These are phyloP conservation scores for Conoideocrella luteorostrata DNA, from an alignment of 2,329 filamentous ascomycete genomes.

Conservation along the genomic window DNA sequence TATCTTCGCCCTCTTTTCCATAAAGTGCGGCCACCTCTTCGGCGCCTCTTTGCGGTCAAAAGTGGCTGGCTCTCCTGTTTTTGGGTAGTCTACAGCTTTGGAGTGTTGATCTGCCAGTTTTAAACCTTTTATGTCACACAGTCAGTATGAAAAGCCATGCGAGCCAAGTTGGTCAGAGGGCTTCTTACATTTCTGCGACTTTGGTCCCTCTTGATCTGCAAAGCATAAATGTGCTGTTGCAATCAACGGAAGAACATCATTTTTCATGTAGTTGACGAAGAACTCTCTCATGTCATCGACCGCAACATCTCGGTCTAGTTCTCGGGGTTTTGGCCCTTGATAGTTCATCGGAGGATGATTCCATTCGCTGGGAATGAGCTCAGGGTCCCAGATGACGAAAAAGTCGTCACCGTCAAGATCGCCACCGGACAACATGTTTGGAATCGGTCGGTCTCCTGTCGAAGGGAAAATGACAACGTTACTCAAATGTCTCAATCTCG, in stretches of 20 bases:
- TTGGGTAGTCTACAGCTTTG: conserved; percentile 87
- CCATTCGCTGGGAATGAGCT: conserved; percentile 63
- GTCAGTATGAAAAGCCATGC: background rate
- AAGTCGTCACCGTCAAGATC: conserved; percentile 96
- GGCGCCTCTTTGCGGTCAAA: conserved; percentile 59
- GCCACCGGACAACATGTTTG: conserved; percentile 93
- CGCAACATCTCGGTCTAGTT: conserved; percentile 56
- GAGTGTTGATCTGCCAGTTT: conserved; percentile 77
- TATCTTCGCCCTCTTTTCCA: conserved; percentile 63
- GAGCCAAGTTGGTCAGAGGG: background rate
- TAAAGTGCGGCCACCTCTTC: conserved; percentile 73
- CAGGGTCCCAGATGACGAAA: conserved; percentile 83
- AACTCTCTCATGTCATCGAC: conserved; percentile 72
- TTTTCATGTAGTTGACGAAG: conserved; percentile 90
- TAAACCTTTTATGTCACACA: conserved; percentile 40
- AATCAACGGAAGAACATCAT: conserved; percentile 73
- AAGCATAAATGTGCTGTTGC: conserved; percentile 75
- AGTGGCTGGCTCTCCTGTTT: conserved; percentile 72
- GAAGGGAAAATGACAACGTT: conserved; percentile 86
- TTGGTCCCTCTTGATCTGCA: conserved; percentile 65
- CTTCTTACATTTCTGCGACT: conserved; percentile 56
- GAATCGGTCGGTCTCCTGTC: conserved; percentile 73
- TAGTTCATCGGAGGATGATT: conserved; percentile 77
- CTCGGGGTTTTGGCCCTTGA: conserved; percentile 47
- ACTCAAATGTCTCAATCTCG: conserved; percentile 66